Evolutionary conservation across 2,329 filamentous ascomycete species (phyloP).

Genomic region (Fusarium armeniacum): DNA sequence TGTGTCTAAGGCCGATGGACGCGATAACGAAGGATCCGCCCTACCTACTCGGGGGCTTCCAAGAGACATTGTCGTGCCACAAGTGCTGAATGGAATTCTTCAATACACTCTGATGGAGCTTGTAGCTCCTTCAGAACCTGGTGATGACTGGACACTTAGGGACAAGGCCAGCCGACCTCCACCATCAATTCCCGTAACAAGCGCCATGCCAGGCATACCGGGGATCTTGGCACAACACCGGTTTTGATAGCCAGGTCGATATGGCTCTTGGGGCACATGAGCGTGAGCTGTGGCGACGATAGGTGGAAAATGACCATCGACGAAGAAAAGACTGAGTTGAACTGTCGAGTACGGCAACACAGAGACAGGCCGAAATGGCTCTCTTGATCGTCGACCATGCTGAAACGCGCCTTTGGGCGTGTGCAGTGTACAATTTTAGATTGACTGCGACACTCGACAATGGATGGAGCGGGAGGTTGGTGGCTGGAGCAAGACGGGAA

Average conservation of each 20-base stretch:
- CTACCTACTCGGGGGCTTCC: slow-evolving; percentile 51
- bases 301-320: slow-evolving; percentile 42
- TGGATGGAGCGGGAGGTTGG: slow-evolving; percentile 49
- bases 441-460: slow-evolving; percentile 45
- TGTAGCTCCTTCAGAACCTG: slow-evolving; percentile 55
- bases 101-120: slow-evolving; percentile 65
- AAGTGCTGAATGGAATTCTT: slow-evolving; percentile 61
- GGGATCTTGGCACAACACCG: slow-evolving; percentile 46
- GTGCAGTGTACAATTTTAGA: slow-evolving; percentile 49
- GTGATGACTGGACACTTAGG: slow-evolving; percentile 57
- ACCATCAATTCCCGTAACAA: slow-evolving; percentile 51
- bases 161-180: slow-evolving; percentile 51
- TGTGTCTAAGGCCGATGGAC: slow-evolving; percentile 60
- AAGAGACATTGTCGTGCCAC: slow-evolving; percentile 62
- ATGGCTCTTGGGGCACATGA: slow-evolving; percentile 30
- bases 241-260: slow-evolving; percentile 39
- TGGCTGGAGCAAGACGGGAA: slow-evolving; percentile 47
- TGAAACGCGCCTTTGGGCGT: slow-evolving; percentile 47
- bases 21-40: slow-evolving; percentile 58
- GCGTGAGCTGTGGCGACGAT: slow-evolving; percentile 24
- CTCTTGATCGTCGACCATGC: slow-evolving; percentile 38
- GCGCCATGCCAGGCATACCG: slow-evolving; percentile 49
- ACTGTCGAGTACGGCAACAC: slow-evolving; percentile 29
- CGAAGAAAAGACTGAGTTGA: slow-evolving; percentile 26
- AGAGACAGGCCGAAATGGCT: slow-evolving; percentile 35